A percentile compares a stretch with the other conserved stretches of the same genome.
phyloP scores from a whole-genome alignment of 192 early-diverging fungal species.

The Dimargaris xerosporica region DNA sequence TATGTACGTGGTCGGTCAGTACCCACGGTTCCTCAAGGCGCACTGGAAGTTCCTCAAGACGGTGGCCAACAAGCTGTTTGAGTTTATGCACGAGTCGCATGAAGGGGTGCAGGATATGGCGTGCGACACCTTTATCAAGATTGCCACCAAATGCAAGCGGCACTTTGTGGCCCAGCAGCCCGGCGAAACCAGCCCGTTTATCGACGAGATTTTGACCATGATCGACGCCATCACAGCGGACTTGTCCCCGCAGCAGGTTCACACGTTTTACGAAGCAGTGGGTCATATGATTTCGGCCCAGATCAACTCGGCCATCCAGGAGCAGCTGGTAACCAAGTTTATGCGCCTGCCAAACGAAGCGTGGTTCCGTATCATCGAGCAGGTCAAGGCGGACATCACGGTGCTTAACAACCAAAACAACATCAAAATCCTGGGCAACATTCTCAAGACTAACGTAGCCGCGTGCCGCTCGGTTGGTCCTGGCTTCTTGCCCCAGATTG shows the following conservation, averaged over 20 bases:
- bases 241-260: conserved; percentile 80
- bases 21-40: conserved; percentile 98
- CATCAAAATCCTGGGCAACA: conserved; percentile 78
- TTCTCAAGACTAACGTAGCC: conserved; percentile 90
- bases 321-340: conserved; percentile 63
- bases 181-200: conserved; percentile 76
- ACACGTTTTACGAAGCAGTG: conserved; percentile 97
- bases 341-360: conserved; percentile 82
- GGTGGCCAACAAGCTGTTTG: conserved; percentile 98
- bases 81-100: conserved; percentile 99
- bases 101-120: conserved; percentile 99
- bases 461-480: conserved; percentile 79
- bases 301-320: conserved; percentile 56
- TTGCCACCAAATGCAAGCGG: conserved; percentile 90
- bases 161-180: conserved; percentile 92
- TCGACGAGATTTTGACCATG: conserved; percentile 85
- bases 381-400: conserved; percentile 48
- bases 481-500: conserved; percentile 77
- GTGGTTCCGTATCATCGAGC: conserved; percentile 71
- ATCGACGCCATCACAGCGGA: conserved; percentile 78
- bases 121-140: conserved; percentile 99
- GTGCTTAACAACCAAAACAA: conserved; percentile 62
- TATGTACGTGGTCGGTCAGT: conserved; percentile 99
- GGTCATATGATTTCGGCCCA: conserved; percentile 97
- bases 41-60: conserved; percentile 99